Evolutionary conservation across 495 filamentous ascomycete genomes (phyloP).

Genomic region (Geopyxis carbonaria): DNA sequence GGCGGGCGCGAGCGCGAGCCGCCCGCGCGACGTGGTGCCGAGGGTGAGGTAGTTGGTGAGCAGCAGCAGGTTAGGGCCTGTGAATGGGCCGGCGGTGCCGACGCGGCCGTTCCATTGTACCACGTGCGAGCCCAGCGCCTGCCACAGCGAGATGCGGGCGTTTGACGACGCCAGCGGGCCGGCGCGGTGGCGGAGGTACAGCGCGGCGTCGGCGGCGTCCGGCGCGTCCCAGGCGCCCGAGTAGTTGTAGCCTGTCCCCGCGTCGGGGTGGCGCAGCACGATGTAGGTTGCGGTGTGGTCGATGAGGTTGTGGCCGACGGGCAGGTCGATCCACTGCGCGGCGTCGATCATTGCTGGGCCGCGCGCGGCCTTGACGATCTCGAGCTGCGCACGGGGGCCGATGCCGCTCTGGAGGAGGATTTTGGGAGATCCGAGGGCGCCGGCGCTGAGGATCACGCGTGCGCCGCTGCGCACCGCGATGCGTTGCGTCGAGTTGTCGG

Average conservation of each 20-base stretch:
- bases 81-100: constrained; percentile 30
- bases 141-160: constrained; percentile 3
- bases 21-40: constrained; percentile 40
- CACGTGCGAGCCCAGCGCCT: constrained; percentile 30
- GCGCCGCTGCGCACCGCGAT: constrained; percentile 36
- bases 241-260: constrained; percentile 43
- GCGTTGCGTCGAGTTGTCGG: constrained; percentile 36
- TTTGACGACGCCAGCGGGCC: constrained; percentile 7
- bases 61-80: constrained; percentile 35
- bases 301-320: constrained; percentile 48
- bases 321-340: constrained; percentile 47
- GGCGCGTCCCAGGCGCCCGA: constrained; percentile 38
- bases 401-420: constrained; percentile 49
- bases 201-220: constrained; percentile 28
- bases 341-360: constrained; percentile 34
- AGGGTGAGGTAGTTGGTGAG: constrained; percentile 46
- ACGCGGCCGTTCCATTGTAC: constrained; percentile 47
- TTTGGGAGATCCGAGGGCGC: constrained; percentile 52
- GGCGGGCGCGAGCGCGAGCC: constrained; percentile 37
- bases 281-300: constrained; percentile 56
- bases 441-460: constrained; percentile 49
- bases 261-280: constrained; percentile 40
- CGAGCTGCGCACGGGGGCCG: constrained; percentile 42
- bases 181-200: constrained; percentile 25
- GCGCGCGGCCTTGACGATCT: constrained; percentile 33